phyloP scores from a whole-genome alignment of 129 eudicot genomes.

The Saussurea involucrata region DNA sequence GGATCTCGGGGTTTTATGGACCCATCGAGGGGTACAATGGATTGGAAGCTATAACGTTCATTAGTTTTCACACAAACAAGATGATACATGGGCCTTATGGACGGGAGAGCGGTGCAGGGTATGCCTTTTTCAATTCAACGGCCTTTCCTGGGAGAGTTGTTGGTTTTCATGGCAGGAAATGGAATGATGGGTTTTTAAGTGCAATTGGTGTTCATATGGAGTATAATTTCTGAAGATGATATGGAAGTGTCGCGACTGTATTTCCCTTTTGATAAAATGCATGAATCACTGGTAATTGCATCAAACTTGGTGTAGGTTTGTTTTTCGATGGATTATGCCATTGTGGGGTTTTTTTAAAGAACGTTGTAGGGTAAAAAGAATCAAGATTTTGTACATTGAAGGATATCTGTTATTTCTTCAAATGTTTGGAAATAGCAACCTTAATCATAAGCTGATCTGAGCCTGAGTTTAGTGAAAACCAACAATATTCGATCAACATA shows the following conservation, averaged over 20 bases:
- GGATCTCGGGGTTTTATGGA: constrained; percentile 18
- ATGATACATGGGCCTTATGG: constrained; percentile 26
- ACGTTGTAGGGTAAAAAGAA: no score
- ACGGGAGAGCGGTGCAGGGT: not conserved
- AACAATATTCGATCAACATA: no score
- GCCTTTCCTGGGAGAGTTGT: constrained; percentile 15
- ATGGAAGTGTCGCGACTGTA: not conserved
- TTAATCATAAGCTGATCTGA: no score
- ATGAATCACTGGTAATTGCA: not conserved
- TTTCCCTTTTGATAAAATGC: not conserved
- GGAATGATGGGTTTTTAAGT: constrained; percentile 7
- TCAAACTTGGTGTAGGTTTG: not conserved
- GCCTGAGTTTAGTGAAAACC: no score
- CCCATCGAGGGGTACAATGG: not conserved
- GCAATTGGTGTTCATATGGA: constrained; percentile 41
- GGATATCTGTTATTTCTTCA: no score
- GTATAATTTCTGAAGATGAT: constrained; percentile 10
- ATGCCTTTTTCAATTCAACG: constrained; percentile 7
- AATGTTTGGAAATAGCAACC: no score
- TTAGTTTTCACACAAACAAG: constrained; percentile 25
- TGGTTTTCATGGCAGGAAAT: constrained; percentile 30
- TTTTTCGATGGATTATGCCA: no score
- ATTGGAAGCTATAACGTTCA: constrained; percentile 9
- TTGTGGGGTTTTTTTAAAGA: no score
- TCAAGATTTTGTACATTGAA: no score